Evolutionary conservation across 257 asterid species (phyloP).

Genomic region (Solanum appendiculatum): DNA sequence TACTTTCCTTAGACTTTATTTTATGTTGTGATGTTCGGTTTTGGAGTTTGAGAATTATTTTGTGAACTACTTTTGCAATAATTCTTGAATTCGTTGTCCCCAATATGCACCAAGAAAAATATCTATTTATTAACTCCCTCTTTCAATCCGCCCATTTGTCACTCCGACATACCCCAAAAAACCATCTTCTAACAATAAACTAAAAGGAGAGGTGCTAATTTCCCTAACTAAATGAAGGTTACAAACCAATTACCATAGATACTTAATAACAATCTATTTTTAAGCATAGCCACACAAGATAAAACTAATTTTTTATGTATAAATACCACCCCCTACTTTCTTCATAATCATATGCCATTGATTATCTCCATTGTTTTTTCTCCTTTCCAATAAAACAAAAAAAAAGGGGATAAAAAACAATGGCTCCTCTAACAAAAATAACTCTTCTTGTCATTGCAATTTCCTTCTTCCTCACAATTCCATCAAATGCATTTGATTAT

Average conservation of each 20-base stretch:
- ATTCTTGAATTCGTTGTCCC: no score
- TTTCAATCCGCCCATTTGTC: not conserved
- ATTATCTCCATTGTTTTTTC: not conserved
- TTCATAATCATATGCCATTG: not conserved
- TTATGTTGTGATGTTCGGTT: no score
- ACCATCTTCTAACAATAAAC: not conserved
- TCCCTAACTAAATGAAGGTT: not conserved
- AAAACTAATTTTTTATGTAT: not conserved
- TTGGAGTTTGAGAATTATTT: no score
- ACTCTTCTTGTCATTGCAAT: conserved; percentile 5
- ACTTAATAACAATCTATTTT: not conserved
- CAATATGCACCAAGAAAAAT: no score
- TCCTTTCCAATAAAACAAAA: not conserved
- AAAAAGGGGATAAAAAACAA: not conserved
- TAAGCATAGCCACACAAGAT: not conserved
- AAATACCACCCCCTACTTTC: not conserved
- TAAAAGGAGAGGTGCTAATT: not conserved
- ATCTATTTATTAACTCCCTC: not conserved
- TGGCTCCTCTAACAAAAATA: conserved; percentile 2
- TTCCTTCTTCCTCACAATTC: not conserved
- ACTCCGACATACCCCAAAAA: not conserved
- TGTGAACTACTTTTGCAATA: no score
- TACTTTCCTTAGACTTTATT: no score
- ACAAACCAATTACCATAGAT: not conserved
- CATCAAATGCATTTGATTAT: not conserved